Evolutionary conservation across 345 rosid genomes (phyloP), one percentile per base, ranked within the genome.

Genomic region (Pelargonium nanum): DNA sequence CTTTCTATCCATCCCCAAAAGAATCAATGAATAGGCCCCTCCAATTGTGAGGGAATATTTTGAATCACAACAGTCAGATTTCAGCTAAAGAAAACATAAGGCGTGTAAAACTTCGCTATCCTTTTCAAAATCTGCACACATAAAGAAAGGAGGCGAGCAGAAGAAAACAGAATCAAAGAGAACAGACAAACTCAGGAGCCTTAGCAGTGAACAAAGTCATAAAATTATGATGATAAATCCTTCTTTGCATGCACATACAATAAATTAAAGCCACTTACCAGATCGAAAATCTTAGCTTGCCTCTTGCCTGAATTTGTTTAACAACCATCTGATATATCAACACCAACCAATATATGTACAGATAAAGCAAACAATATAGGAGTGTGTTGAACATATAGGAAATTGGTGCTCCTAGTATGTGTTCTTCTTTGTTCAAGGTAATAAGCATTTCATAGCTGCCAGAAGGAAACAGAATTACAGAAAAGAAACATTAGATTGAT

Each of bases 291-390:
- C 99, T 79, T 65, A 87, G 79, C 67, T 73, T 71, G 57, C 99
- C 91, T 61, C 87, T 74, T 10, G 86, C 84, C 64, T 81, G 85
- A 68, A 93, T 80, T 85, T 89, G 99, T 74, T 76, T 74, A 34
- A 84, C 78, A 61, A 85, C 81, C 97, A 89, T 89, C 77, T 89
- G 79, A 63, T 63, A 76, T 13, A 89, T 89, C 88, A 89, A 76
- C 9, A 73, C 84, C 99, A 97, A 93, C 99, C 97, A 93, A 77
- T 87, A 89, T 22, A 89, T 73, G 63, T 93, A 87, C 63, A 93
- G 84, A 73, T 87, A 81, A 58, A 85, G 85, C 68, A 93, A 73
- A 74, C 85, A 81, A 55, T 74, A 68, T 24, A 93, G 65, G 67
- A 93, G 97, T 19, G 85, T 73, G 56, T 93, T 89, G 71, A 93